Base-by-base conservation (phyloP, 371 early-diverging fungal species). In the Funneliformis caledonium region DNA sequence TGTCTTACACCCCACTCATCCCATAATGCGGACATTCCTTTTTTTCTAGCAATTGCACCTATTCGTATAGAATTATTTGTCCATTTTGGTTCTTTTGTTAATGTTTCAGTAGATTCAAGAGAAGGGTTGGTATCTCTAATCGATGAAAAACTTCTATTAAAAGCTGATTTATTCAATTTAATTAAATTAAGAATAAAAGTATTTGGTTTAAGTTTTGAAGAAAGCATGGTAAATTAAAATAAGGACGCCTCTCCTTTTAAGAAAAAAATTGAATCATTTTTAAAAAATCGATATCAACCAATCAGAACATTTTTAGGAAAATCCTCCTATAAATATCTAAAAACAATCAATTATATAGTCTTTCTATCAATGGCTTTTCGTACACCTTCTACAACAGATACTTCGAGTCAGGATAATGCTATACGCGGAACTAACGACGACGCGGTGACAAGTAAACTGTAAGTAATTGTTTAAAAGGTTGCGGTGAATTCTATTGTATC, bases 11-110 rank as follows among this genome's bases (percentile, higher is more conserved):
- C 99, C 89, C 93, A 93, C 79, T 97, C 96, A 85, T 96, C 95
- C 96, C 97, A 98, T 82, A 97, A 86, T 45, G 93, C 91, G 42
- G 95, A 93, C 98, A 98, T 98, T 42, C 99, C 99, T 85, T 91
- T 90, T 88, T 98, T 98, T 74, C 89, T 86, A 52, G 93, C 98
- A 83, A 98, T 91, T 16, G 95, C 88, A 64, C 99, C 99, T 69
- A 91, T 88, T 65, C 93, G 88, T 82, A 88, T 76, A 61, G 92
- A 91, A 26, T 85, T 52, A n/a, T 26, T 45, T 43, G 77, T 81
- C 78, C 78, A 81, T 75, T 61, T 9, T 26, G 37, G 60, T 26
- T 52, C 37, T 70, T 45, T 4, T 10, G 12, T 16, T 50, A 26
- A 43, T 62, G 47, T 12, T 67, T 19, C 6, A 72, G 72, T 5